Evolutionary conservation across 495 filamentous ascomycete species (phyloP), one percentile per base, ranked within the genome.

Genomic region (Penicillium mononematosum): DNA sequence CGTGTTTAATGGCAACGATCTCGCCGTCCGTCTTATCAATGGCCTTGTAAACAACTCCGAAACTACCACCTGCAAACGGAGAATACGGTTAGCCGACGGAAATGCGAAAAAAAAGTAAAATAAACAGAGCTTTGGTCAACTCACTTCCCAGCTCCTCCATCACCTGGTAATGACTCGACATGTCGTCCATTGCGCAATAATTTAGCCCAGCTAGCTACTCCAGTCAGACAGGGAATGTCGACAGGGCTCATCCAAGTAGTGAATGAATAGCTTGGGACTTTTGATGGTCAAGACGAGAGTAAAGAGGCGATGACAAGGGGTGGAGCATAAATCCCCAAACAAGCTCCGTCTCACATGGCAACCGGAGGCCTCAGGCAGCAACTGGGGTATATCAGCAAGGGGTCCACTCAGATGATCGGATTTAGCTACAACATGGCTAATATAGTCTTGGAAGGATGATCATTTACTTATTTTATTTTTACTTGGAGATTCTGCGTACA

Each of bases 31-130:
- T 72, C 61, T 84, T 86, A 65, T 95, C 90, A 68, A 95, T 90
- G 25, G 86, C 94, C 75, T 98, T 98, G 81, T 96, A 98, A 20
- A 98, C 94, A 24, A 89, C 85, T 49, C 94, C 94, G 72, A 98
- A 97, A 72, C 93, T 97, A 42, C 93, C 93, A 70, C 92, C 92
- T 81, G 66, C 75, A 61, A 62, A 71, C 61, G 63, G 54, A 36
- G 24, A 50, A 45, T 36, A 51, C 14, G 8, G n/a, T 53, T 47
- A 52, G 44, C 24, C 25, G 53, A 38, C 8, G 36, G 27, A 53
- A 49, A 31, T 54, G 45, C 31, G 57, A 47, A 31, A 48, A 48
- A 34, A 19, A 29, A 17, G 31, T 29, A 34, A 16, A 27, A 31
- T 34, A 24, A 12, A 17, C 9, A 19, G n/a, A 11, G 36, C 36